Conservation (phyloP, 169 alveolate genomes). For the Eimeria brunetti region DNA sequence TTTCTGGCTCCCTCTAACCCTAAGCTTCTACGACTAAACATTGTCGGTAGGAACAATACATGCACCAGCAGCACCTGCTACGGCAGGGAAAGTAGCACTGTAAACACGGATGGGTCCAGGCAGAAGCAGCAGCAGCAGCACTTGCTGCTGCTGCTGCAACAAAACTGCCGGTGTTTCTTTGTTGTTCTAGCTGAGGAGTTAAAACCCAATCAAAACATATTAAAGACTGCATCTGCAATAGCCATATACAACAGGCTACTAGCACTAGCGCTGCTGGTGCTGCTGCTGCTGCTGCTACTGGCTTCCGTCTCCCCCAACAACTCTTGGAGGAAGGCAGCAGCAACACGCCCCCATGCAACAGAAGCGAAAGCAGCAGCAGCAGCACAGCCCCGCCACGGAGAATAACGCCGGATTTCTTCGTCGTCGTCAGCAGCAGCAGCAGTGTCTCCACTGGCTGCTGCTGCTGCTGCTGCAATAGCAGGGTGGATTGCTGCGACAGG, state of each 20-base stretch:
- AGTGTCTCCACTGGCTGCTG: constrained; percentile 26
- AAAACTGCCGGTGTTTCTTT: neutral
- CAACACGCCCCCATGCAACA: neutral
- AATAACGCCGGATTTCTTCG: neutral
- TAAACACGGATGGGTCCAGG: neutral
- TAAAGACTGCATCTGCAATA: neutral
- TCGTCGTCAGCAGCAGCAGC: neutral
- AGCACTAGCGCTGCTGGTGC: neutral
- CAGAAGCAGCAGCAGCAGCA: constrained; percentile 1
- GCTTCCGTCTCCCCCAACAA: neutral
- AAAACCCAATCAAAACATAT: neutral
- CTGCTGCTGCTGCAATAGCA: constrained; percentile 26
- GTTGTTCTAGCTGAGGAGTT: neutral
- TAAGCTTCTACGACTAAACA: no score
- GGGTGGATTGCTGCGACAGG: neutral
- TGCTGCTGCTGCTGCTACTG: neutral
- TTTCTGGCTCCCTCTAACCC: no score
- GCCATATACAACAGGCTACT: neutral
- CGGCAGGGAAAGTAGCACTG: neutral
- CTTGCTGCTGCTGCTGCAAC: constrained; percentile 50
- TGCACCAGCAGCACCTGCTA: neutral
- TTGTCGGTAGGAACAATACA: neutral
- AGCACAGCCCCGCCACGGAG: neutral
- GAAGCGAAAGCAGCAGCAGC: constrained; percentile 12
- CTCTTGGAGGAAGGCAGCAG: neutral